phyloP scores from a whole-genome alignment of 257 asterid species.

The Osmanthus fragrans region DNA sequence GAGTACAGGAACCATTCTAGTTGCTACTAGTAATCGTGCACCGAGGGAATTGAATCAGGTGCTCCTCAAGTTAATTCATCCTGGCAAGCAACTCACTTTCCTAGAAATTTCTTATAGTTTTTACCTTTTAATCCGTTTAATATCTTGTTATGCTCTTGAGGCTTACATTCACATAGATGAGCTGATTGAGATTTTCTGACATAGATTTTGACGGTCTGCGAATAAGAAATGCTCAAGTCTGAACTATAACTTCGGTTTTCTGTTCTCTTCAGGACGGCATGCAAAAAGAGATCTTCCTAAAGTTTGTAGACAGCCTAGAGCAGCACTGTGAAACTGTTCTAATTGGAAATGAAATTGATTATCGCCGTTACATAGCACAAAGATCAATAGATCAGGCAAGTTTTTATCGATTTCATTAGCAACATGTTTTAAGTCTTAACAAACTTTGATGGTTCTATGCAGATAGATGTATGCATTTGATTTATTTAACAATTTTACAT shows the following conservation, averaged over 20 bases:
- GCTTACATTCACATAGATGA: neutral
- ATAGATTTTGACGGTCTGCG: neutral
- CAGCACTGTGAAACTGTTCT: slow-evolving; percentile 70
- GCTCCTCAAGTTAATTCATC: slow-evolving; percentile 22
- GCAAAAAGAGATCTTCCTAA: slow-evolving; percentile 89
- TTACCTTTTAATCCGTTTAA: slow-evolving; percentile 13
- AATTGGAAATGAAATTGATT: slow-evolving; percentile 92
- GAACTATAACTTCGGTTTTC: neutral
- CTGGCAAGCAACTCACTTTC: neutral
- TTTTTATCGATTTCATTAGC: slow-evolving; percentile 13
- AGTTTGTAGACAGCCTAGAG: slow-evolving; percentile 62
- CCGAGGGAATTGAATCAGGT: slow-evolving; percentile 93
- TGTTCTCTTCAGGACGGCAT: slow-evolving; percentile 78
- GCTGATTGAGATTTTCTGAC: neutral
- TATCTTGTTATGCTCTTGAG: neutral
- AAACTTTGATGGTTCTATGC: slow-evolving; percentile 7
- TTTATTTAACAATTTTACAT: neutral
- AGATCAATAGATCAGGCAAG: slow-evolving; percentile 78
- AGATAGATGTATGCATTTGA: slow-evolving; percentile 9
- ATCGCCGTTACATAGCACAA: slow-evolving; percentile 79
- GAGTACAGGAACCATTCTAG: slow-evolving; percentile 95
- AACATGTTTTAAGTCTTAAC: neutral
- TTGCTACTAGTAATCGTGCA: slow-evolving; percentile 98
- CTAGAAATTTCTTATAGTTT: neutral
- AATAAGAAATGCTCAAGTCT: neutral